Base-by-base conservation (phyloP, 495 filamentous ascomycete genomes). In the Trichoderma erinaceum region DNA sequence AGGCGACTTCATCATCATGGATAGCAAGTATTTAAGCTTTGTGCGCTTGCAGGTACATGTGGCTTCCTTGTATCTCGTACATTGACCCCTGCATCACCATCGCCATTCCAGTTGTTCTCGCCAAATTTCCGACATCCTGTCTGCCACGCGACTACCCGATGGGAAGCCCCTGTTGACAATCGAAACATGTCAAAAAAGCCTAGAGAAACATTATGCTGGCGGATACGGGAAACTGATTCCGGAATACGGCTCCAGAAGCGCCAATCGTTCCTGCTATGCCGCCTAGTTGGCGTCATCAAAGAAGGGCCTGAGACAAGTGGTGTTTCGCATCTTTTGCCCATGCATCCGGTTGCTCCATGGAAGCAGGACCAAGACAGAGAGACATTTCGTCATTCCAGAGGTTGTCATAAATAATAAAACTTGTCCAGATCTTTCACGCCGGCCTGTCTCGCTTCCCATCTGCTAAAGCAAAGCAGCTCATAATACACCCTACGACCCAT, bases 141-240 rank as follows among this genome's bases (percentile, higher is more conserved):
- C 56, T 32, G 56, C 56, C 56, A 61, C 56, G 25, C 56, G 56
- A 23, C 25, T 61, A 11, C 56, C 56, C 56, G 25, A 16, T 15
- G 5, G 3, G 11, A 12, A 32, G 56, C 56, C 56, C 56, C 56
- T 61, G 56, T 5, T 38, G 35, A 4, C 8, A 3, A 61, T 61
- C n/a, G 25, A 61, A 61, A 61, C 56, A 61, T 61, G 21, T 61
- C 56, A 61, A 61, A 61, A 61, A 25, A 27, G 56, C 13, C 27
- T 61, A 12, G 23, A 16, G 56, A 61, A 61, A 61, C 56, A 32
- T 29, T 18, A 61, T 61, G 56, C 56, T 61, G 56, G 29, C 25
- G 11, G 25, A 61, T 27, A 25, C 56, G 56, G 52, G 23, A 61
- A 61, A 23, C 11, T 16, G 23, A 15, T 29, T 38, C 23, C 56